phyloP scores from a whole-genome alignment of 192 early-diverging fungal genomes.

The Phycomyces blakesleeanus region DNA sequence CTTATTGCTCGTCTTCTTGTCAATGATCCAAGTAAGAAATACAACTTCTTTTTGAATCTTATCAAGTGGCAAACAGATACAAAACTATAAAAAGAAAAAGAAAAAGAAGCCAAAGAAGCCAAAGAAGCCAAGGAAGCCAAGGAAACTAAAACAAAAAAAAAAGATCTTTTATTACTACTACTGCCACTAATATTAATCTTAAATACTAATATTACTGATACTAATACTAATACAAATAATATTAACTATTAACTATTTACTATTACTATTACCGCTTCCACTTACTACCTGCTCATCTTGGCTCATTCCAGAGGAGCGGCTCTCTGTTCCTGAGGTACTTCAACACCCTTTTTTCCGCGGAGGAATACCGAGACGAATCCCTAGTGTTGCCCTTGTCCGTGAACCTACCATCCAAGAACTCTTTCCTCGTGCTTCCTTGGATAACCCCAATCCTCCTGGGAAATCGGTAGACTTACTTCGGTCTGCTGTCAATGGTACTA shows the following conservation, averaged over 20 bases:
- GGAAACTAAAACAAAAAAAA: too few relatives aligned
- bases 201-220: too few relatives aligned
- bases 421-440: slow-evolving; percentile 20
- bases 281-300: too few relatives aligned
- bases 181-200: too few relatives aligned
- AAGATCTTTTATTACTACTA: neutral
- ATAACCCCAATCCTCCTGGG: slow-evolving; percentile 11
- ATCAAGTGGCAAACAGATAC: too few relatives aligned
- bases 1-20: slow-evolving; percentile 70
- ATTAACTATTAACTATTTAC: neutral
- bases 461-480: slow-evolving; percentile 9
- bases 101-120: neutral
- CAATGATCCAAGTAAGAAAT: slow-evolving; percentile 52
- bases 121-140: too few relatives aligned
- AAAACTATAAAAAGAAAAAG: too few relatives aligned
- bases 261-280: too few relatives aligned
- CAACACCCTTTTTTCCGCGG: slow-evolving; percentile 34
- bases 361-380: slow-evolving; percentile 17
- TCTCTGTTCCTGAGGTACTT: slow-evolving; percentile 29
- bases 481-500: slow-evolving; percentile 3
- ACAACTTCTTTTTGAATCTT: too few relatives aligned
- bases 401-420: slow-evolving; percentile 6
- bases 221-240: neutral
- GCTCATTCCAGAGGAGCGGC: slow-evolving; percentile 26
- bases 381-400: slow-evolving; percentile 8